Evolutionary conservation across 2,329 filamentous ascomycete genomes (phyloP).

Genomic region (Balansia obtecta): DNA sequence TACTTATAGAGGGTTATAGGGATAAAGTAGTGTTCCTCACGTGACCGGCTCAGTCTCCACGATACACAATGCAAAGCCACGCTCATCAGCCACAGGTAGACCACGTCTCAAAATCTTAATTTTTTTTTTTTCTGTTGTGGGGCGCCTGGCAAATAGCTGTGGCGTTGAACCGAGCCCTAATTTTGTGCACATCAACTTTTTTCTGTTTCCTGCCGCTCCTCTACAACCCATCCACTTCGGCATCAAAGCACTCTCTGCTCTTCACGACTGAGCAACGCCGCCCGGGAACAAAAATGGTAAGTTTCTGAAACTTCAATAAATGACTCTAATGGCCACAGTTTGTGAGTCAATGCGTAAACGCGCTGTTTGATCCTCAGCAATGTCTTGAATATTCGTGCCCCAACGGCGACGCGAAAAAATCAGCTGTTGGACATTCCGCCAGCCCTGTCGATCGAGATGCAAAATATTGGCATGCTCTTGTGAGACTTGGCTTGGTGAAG

Average conservation of each 20-base stretch:
- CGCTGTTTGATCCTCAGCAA: constrained; percentile 21
- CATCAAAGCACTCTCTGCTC: constrained; percentile 21
- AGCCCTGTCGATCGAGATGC: constrained; percentile 10
- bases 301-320: constrained; percentile 18
- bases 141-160: constrained; percentile 6
- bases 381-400: neutral
- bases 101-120: no score
- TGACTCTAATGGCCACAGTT: constrained; percentile 27
- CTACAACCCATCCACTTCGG: constrained; percentile 17
- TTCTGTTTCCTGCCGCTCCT: constrained; percentile 9
- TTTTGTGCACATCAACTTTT: constrained; percentile 18
- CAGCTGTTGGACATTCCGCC: constrained; percentile 23
- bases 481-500: constrained; percentile 32
- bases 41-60: neutral
- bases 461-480: neutral
- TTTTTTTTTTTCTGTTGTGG: constrained; percentile 9
- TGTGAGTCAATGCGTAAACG: constrained; percentile 22
- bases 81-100: constrained; percentile 6
- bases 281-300: constrained; percentile 31
- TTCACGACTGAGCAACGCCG: constrained; percentile 22
- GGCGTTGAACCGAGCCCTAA: constrained; percentile 22
- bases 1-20: no score
- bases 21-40: neutral
- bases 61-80: constrained; percentile 2
- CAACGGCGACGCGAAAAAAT: constrained; percentile 7